These are phyloP conservation scores for Comarum palustre DNA, from an alignment of 306 rosid species.

Conservation along the genomic window DNA sequence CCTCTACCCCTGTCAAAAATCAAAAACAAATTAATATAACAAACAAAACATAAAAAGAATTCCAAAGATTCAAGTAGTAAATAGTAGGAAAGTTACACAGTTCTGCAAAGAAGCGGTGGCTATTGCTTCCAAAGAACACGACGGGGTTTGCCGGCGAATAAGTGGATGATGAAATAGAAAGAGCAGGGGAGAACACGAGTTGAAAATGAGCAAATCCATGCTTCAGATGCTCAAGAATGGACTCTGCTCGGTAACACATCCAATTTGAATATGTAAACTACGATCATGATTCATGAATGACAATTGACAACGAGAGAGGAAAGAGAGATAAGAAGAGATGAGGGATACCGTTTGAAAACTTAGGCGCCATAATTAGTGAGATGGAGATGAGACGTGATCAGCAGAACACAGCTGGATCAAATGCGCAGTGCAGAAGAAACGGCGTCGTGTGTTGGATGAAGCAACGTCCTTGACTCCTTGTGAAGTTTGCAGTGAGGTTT, in stretches of 20 bases:
- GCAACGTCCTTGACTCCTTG: no score
- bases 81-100: constrained; percentile 40
- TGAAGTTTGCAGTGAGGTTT: no score
- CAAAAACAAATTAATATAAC: no score
- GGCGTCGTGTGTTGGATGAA: no score
- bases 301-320: neutral
- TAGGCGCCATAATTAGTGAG: no score
- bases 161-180: constrained; percentile 44
- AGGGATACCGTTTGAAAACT: constrained; percentile 34
- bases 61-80: neutral
- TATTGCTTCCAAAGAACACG: constrained; percentile 15
- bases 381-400: no score
- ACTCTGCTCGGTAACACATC: constrained; percentile 23
- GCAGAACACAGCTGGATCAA: no score
- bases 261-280: neutral
- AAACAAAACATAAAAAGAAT: no score
- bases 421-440: no score
- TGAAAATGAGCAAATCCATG: constrained; percentile 68
- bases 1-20: constrained; percentile 40
- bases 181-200: constrained; percentile 56
- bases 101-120: constrained; percentile 67
- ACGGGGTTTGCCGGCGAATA: constrained; percentile 18
- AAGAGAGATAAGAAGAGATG: neutral
- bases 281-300: neutral
- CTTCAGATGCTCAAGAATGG: constrained; percentile 61